phyloP scores from a whole-genome alignment of 1,284 basidiomycete species.

The Malassezia restricta region DNA sequence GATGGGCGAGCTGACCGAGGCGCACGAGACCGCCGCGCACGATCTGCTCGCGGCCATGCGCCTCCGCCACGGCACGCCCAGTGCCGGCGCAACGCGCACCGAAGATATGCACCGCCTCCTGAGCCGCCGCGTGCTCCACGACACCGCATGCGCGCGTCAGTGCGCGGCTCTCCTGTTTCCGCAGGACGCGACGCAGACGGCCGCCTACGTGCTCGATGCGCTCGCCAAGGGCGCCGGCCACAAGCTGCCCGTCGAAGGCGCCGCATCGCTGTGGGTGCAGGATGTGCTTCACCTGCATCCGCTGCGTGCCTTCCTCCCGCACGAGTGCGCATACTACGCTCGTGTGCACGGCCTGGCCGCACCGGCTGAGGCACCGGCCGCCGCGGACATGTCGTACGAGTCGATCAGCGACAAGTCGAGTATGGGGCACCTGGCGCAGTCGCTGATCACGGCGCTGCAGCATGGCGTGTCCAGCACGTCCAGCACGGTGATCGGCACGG shows the following conservation, averaged over 20 bases:
- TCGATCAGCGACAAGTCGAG: conserved; percentile 25
- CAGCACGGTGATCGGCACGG: conserved; percentile 32
- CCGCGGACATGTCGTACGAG: conserved; percentile 4
- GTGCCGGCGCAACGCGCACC: conserved; percentile 26
- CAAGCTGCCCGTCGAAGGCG: conserved; percentile 31
- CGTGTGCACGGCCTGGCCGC: conserved; percentile 9
- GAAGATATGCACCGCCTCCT: conserved; percentile 33
- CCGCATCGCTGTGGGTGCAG: conserved; percentile 26
- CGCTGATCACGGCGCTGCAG: conserved; percentile 35
- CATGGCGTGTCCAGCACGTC: conserved; percentile 36
- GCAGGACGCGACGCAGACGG: conserved; percentile 23
- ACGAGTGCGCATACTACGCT: conserved; percentile 28
- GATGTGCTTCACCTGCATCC: conserved; percentile 28
- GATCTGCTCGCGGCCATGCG: conserved; percentile 10
- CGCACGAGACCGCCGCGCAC: not conserved
- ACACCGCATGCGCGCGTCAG: conserved; percentile 17
- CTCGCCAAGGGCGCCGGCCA: conserved; percentile 35
- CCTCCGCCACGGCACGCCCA: not conserved
- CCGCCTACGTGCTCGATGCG: conserved; percentile 29
- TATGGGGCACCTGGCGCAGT: conserved; percentile 30
- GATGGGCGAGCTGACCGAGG: not conserved
- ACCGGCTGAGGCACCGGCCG: not conserved
- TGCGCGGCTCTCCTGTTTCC: conserved; percentile 28
- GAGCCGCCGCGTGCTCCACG: conserved; percentile 19
- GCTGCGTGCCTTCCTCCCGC: conserved; percentile 18